Evolutionary conservation across 164 flowering plant species (phyloP), one percentile per base, ranked within the genome.

Genomic region (Nymphaea thermarum): DNA sequence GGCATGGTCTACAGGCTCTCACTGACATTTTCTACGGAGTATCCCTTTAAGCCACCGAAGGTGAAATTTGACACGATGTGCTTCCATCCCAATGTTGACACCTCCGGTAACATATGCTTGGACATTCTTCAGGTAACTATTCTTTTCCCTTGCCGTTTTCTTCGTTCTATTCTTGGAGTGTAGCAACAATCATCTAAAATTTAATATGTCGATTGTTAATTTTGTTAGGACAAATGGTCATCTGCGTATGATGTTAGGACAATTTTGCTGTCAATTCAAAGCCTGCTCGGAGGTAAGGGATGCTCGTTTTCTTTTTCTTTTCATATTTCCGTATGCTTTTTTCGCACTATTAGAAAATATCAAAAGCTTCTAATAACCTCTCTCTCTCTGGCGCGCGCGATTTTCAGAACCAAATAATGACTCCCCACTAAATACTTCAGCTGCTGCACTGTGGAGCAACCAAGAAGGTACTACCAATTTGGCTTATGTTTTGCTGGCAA

Each of bases 161-260:
- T 60, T 14, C 65, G 14, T 15, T 16, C 25, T 42, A 42, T 64
- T 65, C 53, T 25, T 25, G 36, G 36, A 25, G 36, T 25, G 36
- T 25, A 25, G 36, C 36, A 25, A 25, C 36, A 25, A 25, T 4
- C 51, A 42, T 36, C 43, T 47, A 25, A 25, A 25, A 25, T 25
- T 25, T 25, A 25, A 1, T 25, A 25, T 25, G 36, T 25, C 36
- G 3, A 51, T 8, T 15, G 15, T 51, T 8, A 51, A 4, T 51
- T 51, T 51, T 51, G 12, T 51, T 51, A 93, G 96, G 98, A 93
- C 78, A 86, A 90, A 72, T 93, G 98, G 96, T 90, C 98, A 42
- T 93, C 98, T 74, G 98, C 98, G 11, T 93, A 93, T 83, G 96
- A 91, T 80, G 94, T 89, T 47, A 86, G 98, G 75, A 87, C 95